Percentiles rank a stretch among this genome's conserved stretches.
These are phyloP conservation scores for Piper betle DNA, from an alignment of 164 flowering plant genomes.

Conservation along the genomic window DNA sequence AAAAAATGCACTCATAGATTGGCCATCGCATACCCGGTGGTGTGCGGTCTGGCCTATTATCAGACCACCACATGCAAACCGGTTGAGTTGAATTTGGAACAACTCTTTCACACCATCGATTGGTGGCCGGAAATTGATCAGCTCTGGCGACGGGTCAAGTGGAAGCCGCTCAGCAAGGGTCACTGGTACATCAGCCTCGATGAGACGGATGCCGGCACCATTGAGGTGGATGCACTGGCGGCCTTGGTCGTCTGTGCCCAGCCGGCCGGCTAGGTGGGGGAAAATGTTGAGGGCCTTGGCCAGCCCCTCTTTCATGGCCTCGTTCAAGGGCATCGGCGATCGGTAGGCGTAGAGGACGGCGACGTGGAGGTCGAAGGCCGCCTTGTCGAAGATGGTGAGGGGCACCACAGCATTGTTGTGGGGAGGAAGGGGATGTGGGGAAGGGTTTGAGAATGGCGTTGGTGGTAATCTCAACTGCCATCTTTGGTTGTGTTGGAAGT, in stretches of 20 bases:
- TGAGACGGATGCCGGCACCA: conserved; percentile 5
- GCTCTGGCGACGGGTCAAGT: background rate
- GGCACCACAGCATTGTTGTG: background rate
- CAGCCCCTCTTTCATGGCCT: conserved; percentile 2
- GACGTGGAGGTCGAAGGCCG: conserved; percentile 3
- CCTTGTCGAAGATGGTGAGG: conserved; percentile 8
- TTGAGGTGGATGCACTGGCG: background rate
- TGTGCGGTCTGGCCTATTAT: conserved; percentile 2
- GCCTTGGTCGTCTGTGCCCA: background rate
- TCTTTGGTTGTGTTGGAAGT: background rate
- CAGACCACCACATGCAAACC: conserved; percentile 8
- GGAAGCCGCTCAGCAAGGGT: background rate
- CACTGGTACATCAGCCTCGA: background rate
- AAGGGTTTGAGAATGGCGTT: conserved; percentile 1
- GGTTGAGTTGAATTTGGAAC: conserved; percentile 3
- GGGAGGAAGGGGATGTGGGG: conserved; percentile 1
- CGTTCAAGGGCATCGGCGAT: conserved; percentile 4
- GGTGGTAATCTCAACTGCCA: background rate
- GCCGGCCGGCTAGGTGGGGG: conserved; percentile 7
- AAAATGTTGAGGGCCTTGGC: background rate
- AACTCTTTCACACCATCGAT: conserved; percentile 1
- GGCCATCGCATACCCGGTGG: conserved; percentile 7
- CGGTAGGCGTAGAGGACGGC: conserved; percentile 1
- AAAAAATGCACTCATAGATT: conserved; percentile 7
- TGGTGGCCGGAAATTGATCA: background rate